Percentiles rank a stretch among this genome's conserved stretches.
Conservation (phyloP, 78 protist genomes). For the Chrysochromulina tobinii region DNA sequence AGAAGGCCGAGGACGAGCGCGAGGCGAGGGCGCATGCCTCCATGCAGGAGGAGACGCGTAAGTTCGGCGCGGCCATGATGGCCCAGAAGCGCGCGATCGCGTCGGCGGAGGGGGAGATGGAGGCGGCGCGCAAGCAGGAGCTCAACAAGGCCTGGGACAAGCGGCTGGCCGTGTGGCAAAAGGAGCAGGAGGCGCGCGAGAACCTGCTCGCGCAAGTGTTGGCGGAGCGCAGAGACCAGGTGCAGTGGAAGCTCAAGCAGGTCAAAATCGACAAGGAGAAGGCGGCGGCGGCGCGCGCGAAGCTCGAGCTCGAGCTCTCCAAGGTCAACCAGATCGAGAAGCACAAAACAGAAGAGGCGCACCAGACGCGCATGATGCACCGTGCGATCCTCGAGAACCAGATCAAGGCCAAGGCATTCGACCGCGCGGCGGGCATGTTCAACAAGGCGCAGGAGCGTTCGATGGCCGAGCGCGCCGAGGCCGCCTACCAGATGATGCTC, state of each 20-base stretch:
- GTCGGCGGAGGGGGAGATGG: background rate
- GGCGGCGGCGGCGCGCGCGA: background rate
- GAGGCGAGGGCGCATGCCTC: background rate
- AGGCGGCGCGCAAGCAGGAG: background rate
- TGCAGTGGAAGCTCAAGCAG: background rate
- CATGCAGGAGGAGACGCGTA: background rate
- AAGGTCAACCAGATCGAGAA: background rate
- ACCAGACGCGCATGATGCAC: background rate
- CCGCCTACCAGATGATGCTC: background rate
- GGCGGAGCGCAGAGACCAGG: background rate
- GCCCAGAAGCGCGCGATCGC: background rate
- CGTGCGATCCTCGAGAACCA: background rate
- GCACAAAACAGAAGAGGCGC: background rate
- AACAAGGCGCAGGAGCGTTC: background rate
- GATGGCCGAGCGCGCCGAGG: conserved; percentile 13
- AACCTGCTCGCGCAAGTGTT: background rate
- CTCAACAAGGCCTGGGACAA: background rate
- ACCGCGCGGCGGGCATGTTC: background rate
- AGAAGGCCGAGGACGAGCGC: background rate
- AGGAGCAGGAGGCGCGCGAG: conserved; percentile 21
- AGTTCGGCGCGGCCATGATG: background rate
- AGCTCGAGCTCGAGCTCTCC: background rate
- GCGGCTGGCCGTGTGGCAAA: background rate
- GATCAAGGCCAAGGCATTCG: background rate
- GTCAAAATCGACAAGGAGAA: background rate